Evolutionary conservation across 441 rosid genomes (phyloP).

Genomic region (Dalechampia spathulata): DNA sequence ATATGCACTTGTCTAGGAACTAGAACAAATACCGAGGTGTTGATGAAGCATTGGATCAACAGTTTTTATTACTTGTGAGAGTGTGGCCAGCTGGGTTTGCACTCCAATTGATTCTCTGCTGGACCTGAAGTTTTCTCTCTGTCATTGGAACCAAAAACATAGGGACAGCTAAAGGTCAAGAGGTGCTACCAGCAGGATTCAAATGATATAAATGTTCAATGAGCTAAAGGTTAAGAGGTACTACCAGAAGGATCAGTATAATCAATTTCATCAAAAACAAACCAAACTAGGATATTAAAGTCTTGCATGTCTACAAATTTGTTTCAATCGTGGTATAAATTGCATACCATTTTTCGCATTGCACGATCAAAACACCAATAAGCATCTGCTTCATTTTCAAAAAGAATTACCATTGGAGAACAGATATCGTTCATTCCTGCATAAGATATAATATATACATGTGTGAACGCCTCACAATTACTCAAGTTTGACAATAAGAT

Average conservation of each 20-base stretch:
- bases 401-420: slow-evolving; percentile 82
- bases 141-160: slow-evolving; percentile 23
- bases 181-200: slow-evolving; percentile 9
- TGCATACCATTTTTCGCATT: slow-evolving; percentile 80
- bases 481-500: slow-evolving; percentile 9
- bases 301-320: neutral
- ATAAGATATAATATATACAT: slow-evolving; percentile 19
- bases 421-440: slow-evolving; percentile 96
- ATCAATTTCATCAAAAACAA: neutral
- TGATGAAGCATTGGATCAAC: slow-evolving; percentile 93
- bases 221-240: too few species aligned
- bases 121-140: slow-evolving; percentile 90
- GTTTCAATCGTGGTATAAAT: neutral
- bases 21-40: slow-evolving; percentile 60
- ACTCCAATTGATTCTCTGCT: slow-evolving; percentile 71
- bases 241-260: too few species aligned
- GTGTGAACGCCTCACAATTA: slow-evolving; percentile 3
- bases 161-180: slow-evolving; percentile 3
- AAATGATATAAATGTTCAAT: too few species aligned
- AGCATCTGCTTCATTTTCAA: slow-evolving; percentile 90
- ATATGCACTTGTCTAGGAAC: too few species aligned
- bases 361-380: slow-evolving; percentile 96
- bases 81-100: slow-evolving; percentile 73
- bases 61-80: slow-evolving; percentile 75
- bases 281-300: neutral